A percentile compares a stretch with the other conserved stretches of the same genome.
Evolutionary conservation across 139 green algal species (phyloP).

Genomic region (Ostreobium quekettii): DNA sequence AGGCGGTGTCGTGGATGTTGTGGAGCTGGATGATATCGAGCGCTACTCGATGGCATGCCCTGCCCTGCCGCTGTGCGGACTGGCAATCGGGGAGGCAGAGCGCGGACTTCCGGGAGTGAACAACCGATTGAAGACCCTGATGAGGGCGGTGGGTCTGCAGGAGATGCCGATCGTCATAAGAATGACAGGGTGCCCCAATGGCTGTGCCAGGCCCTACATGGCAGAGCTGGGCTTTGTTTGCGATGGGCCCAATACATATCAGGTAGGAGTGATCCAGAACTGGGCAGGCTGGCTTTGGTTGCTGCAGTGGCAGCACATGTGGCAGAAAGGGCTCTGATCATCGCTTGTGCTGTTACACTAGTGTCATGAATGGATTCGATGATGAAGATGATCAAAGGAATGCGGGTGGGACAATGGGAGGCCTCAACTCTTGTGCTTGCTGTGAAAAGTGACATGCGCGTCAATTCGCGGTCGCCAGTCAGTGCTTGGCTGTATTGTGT

Average conservation of each 20-base stretch:
- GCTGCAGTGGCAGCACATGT: too few species aligned
- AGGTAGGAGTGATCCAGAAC: too few species aligned
- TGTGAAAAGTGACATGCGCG: too few species aligned
- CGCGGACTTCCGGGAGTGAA: conserved; percentile 86
- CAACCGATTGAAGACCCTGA: conserved; percentile 51
- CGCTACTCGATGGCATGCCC: conserved; percentile 92
- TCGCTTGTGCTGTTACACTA: too few species aligned
- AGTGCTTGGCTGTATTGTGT: too few species aligned
- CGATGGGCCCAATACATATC: conserved; percentile 95
- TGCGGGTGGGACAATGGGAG: too few species aligned
- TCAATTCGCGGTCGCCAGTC: too few species aligned
- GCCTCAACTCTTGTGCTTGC: too few species aligned
- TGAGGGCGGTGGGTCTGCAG: conserved; percentile 60
- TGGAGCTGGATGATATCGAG: conserved; percentile 69
- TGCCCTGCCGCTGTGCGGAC: conserved; percentile 92
- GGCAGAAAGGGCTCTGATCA: too few species aligned
- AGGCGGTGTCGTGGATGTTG: conserved; percentile 36
- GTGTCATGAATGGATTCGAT: too few species aligned
- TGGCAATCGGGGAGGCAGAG: conserved; percentile 95
- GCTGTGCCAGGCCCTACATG: conserved; percentile 97
- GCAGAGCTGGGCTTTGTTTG: conserved; percentile 97
- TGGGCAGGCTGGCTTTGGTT: too few species aligned
- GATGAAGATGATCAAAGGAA: too few species aligned
- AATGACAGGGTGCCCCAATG: conserved; percentile 99
- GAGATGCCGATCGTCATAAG: conserved; percentile 73